These are phyloP conservation scores for Crataegus laevigata DNA, from an alignment of 306 rosid genomes.

Conservation along the genomic window DNA sequence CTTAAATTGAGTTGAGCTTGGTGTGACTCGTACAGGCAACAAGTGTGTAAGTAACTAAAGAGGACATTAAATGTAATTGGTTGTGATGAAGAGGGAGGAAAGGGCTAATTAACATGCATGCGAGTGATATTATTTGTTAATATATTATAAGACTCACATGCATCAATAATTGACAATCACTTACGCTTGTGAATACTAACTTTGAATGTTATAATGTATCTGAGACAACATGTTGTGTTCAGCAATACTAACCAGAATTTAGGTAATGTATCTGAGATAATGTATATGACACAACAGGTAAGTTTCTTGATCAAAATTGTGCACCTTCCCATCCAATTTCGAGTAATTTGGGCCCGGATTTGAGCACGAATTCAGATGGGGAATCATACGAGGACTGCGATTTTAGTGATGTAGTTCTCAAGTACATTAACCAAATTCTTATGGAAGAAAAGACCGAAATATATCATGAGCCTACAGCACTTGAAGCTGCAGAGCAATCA, in stretches of 20 bases:
- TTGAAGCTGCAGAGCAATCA: conserved; percentile 28
- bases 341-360: neutral
- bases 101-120: neutral
- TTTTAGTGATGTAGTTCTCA: conserved; percentile 31
- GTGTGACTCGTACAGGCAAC: too few relatives aligned
- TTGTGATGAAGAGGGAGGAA: neutral
- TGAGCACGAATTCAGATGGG: conserved; percentile 1
- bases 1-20: neutral
- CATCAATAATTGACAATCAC: neutral
- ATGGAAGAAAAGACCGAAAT: conserved; percentile 32
- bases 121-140: too few relatives aligned
- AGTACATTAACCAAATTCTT: conserved; percentile 30
- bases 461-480: conserved; percentile 34
- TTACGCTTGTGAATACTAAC: neutral
- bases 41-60: neutral
- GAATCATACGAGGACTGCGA: conserved; percentile 24
- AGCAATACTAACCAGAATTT: too few relatives aligned
- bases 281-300: neutral
- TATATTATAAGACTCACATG: too few relatives aligned
- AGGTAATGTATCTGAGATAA: too few relatives aligned
- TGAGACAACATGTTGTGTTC: too few relatives aligned
- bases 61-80: too few relatives aligned
- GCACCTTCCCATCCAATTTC: conserved; percentile 10
- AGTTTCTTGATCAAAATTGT: conserved; percentile 10
- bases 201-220: too few relatives aligned